Conservation (phyloP, 257 asterid species). For the Fraxinus cuspidata region DNA sequence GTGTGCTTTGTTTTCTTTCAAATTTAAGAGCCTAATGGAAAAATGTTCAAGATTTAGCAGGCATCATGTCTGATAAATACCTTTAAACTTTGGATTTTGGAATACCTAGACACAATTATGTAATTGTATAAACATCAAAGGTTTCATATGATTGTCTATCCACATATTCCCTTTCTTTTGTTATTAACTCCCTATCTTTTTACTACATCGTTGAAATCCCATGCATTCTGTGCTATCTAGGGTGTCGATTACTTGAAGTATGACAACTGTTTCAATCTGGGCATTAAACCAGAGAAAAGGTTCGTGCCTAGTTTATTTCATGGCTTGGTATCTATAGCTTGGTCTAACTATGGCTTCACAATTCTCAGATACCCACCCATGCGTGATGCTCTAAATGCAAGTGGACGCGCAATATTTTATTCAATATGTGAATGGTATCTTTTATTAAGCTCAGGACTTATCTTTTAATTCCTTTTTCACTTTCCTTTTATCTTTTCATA, state of each 20-base stretch:
- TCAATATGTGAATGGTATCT: conserved; percentile 61
- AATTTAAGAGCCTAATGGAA: not conserved
- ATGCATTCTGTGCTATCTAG: conserved; percentile 26
- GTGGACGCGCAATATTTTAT: conserved; percentile 54
- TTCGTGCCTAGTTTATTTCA: conserved; percentile 20
- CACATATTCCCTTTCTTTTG: not conserved
- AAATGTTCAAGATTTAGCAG: not conserved
- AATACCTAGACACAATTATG: not conserved
- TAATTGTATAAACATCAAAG: not conserved
- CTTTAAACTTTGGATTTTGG: not conserved
- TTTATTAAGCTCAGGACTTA: not conserved
- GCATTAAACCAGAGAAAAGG: conserved; percentile 58
- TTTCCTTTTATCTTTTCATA: not conserved
- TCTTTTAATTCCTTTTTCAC: not conserved
- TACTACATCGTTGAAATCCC: not conserved
- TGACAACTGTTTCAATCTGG: conserved; percentile 70
- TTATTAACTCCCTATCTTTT: not conserved
- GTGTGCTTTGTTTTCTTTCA: not conserved
- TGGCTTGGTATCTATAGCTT: conserved; percentile 4
- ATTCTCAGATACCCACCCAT: conserved; percentile 58
- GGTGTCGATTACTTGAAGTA: conserved; percentile 67
- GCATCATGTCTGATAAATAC: not conserved
- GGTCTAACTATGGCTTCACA: conserved; percentile 11
- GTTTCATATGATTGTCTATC: not conserved
- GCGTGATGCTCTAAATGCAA: conserved; percentile 64